Base-by-base conservation (phyloP, 306 rosid genomes). In the Vigna radiata region DNA sequence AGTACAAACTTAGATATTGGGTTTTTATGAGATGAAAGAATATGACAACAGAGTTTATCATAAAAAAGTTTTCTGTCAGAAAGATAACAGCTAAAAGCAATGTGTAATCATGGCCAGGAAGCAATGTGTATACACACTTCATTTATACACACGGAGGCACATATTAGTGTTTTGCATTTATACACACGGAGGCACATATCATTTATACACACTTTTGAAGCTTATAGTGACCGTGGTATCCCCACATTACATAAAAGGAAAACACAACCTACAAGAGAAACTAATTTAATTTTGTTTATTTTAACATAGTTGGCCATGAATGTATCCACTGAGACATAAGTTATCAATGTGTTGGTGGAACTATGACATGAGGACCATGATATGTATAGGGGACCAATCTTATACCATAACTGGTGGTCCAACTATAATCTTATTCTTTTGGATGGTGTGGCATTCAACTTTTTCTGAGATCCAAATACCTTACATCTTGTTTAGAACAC, bases 301-400 rank as follows among this genome's bases (percentile, higher is more conserved):
- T 70, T 77, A 81, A 79, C 68, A 79, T 81, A 87, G 90, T 81
- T 86, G 92, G 87, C 81, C 86, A 86, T 84, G 77, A 88, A 89
- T 79, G 80, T 80, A 70, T 87, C 88, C 90, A 85, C 86, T 53
- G 83, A 87, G 94, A 88, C 98, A 88, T 52, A 68, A 83, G 66
- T 82, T 82, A 90, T 86, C 92, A 88, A 81, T 41, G 75, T 91
- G 97, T 88, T 90, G 87, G 92, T 83, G 88, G 90, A 90, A 73
- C 75, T 46, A 81, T 83, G 85, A 87, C 96, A 90, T 78, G 36
- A 66, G 78, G 89, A 89, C 86, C 77, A 78, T 46, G 86, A 82
- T 84, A 76, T 88, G 88, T 93, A 89, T 75, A 56, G 90, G 93
- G 92, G 91, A 85, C 96, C 92, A 90, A 83, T 79, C 79, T 81